Evolutionary conservation across 306 rosid genomes (phyloP), one percentile per base, ranked within the genome.

Genomic region (Oxytropis ochrocephala): DNA sequence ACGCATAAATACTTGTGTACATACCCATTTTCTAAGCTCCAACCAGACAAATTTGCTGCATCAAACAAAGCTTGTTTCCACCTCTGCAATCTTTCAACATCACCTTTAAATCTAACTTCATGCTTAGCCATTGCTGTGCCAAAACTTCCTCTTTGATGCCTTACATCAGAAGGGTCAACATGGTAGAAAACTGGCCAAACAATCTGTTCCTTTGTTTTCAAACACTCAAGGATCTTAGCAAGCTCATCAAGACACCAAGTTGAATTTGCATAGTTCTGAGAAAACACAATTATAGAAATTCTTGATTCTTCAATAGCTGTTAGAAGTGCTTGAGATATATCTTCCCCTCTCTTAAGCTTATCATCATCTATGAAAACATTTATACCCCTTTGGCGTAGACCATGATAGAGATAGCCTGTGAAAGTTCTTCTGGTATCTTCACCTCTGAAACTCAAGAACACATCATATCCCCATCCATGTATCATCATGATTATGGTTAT

Each of bases 171-270:
- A 44, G 86, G 86, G 67, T 85, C 83, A 0, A 81, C 79, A 12
- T 79, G 29, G 56, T 69, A 77, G 75, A 85, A 85, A 42, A 85
- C 67, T 0, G 89, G 84, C 49, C 58, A 73, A 56, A 85, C 82
- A 36, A 67, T 18, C 7, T 79, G 86, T 38, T 32, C 33, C 11
- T 13, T 60, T 38, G 49, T 38, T 60, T 18, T 18, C 11, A 30
- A 60, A 60, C 67, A 60, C 17, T 60, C 67, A 39, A 60, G 67
- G 11, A 60, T 60, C 49, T 11, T 60, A 21, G 5, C 83, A 51
- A 85, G 70, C 6, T 76, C 83, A 57, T 82, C 83, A 55, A 85
- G 76, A 21, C 86, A 82, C 86, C 81, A 73, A 8, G 54, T 62
- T 14, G 79, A 79, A 6, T 68, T 62, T 9, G 77, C 83, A 70